Evolutionary conservation across 1,284 basidiomycete genomes (phyloP).

Genomic region (Papiliotrema fonsecae): DNA sequence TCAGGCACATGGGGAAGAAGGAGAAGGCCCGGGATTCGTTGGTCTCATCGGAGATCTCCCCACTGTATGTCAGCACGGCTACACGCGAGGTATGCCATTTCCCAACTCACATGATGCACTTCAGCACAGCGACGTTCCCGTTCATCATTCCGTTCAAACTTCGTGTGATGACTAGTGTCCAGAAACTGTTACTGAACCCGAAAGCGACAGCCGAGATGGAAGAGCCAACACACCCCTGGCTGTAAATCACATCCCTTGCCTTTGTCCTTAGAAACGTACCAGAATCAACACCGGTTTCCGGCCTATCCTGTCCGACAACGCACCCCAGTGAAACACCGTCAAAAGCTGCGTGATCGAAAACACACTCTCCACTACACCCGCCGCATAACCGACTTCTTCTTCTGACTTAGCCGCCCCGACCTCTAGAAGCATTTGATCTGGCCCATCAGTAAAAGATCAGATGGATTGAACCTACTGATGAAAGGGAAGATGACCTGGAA

Average conservation of each 20-base stretch:
- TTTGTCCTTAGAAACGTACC: conserved; percentile 5
- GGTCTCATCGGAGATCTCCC: conserved; percentile 35
- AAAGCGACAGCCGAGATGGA: conserved; percentile 29
- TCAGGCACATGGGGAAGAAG: conserved; percentile 37
- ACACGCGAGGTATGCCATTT: not conserved
- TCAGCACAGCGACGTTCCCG: conserved; percentile 38
- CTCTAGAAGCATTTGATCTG: conserved; percentile 33
- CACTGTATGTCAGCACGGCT: conserved; percentile 10
- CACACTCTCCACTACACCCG: conserved; percentile 30
- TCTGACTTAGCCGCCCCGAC: conserved; percentile 28
- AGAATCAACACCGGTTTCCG: conserved; percentile 36
- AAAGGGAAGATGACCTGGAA: conserved; percentile 32
- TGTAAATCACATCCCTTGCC: conserved; percentile 3
- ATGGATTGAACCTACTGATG: conserved; percentile 14
- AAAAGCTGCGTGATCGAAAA: conserved; percentile 34
- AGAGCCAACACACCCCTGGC: conserved; percentile 28
- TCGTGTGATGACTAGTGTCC: conserved; percentile 24
- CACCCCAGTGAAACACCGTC: conserved; percentile 40
- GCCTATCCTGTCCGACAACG: conserved; percentile 29
- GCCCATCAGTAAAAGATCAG: conserved; percentile 11
- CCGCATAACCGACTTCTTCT: conserved; percentile 31
- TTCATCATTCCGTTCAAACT: conserved; percentile 34
- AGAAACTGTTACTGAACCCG: conserved; percentile 29
- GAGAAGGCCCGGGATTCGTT: conserved; percentile 37
- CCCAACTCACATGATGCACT: conserved; percentile 25